Conservation (phyloP, 257 asterid genomes). For the Scutellaria minor region DNA sequence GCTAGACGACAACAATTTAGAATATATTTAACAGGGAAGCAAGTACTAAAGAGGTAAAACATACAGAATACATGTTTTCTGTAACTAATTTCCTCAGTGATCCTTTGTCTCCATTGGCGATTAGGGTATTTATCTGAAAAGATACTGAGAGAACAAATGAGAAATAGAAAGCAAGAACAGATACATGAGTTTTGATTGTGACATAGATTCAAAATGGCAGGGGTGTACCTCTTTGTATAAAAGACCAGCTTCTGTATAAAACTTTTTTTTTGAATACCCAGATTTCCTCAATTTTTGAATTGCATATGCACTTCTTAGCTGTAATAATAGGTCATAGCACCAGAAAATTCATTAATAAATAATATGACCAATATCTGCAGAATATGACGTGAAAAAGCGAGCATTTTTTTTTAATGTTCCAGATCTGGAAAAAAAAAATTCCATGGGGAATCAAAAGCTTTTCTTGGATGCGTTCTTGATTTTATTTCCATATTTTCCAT, state of each 20-base stretch:
- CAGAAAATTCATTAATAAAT: background rate
- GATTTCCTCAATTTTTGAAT: conserved; percentile 76
- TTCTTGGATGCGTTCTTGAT: background rate
- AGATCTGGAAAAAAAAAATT: background rate
- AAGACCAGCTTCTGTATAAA: conserved; percentile 71
- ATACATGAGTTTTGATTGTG: conserved; percentile 23
- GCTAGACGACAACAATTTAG: conserved; percentile 23
- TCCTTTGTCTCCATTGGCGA: conserved; percentile 87
- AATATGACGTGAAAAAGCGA: conserved; percentile 16
- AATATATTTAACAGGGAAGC: conserved; percentile 20
- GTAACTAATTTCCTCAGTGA: conserved; percentile 78
- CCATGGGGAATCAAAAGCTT: background rate
- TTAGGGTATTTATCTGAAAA: conserved; percentile 75
- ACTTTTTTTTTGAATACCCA: conserved; percentile 79
- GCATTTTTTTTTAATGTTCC: background rate
- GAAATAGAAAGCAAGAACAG: conserved; percentile 32
- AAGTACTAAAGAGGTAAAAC: conserved; percentile 42
- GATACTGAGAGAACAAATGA: conserved; percentile 28
- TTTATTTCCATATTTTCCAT: background rate
- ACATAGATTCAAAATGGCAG: conserved; percentile 26
- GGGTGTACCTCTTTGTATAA: conserved; percentile 83
- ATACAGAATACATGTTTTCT: conserved; percentile 91
- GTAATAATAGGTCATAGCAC: conserved; percentile 41
- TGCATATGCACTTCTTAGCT: conserved; percentile 88
- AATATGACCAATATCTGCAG: conserved; percentile 11